Base-by-base conservation (phyloP, 495 filamentous ascomycete genomes). In the Neohortaea acidophila region DNA sequence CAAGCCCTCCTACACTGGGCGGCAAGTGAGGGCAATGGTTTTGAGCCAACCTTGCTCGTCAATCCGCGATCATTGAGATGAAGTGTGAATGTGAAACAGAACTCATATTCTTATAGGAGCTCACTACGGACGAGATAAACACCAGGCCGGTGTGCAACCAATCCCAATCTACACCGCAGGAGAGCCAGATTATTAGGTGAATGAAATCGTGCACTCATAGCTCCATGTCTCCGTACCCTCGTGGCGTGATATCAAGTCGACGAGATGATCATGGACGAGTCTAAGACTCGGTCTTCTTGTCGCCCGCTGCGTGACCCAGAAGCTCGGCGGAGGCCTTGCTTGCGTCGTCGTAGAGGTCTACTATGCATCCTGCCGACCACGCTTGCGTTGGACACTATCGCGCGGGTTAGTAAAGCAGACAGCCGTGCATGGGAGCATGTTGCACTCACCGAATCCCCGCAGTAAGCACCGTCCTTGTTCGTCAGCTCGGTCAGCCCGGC, bases 341-440 rank as follows among this genome's bases (percentile, higher is more conserved):
- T 26, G 84, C 84, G 56, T 97, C 89, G 58, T 91, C 82, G 55
- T 89, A 96, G 30, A 99, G 53, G 59, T 99, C 89, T 50, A 99
- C 80, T 48, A 96, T 60, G 53, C 89, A 96, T 7, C 82, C 78
- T 0, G 91, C 77, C 15, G 84, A 92, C 89, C 89, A 99, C 8
- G 87, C 78, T 54, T 99, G 89, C 2, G 87, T 94, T 12, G 89
- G 89, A 21, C 76, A 86, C 77, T 82, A 12, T 31, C 42, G 2
- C 24, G 44, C 6, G 12, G 31, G 48, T 60, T 28, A 61, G 56
- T 31, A 39, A 46, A 23, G 20, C 15, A 44, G 4, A 23, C 24
- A 29, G 6, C 48, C 20, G 26, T 7, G 33, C 15, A 15, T 6
- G 10, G 6, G 9, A 22, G 5, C 18, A n/a, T 8, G 3, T 6